Evolutionary conservation across 2,329 filamentous ascomycete genomes (phyloP), one percentile per base, ranked within the genome.

Genomic region (Arthrobotrys iridis): DNA sequence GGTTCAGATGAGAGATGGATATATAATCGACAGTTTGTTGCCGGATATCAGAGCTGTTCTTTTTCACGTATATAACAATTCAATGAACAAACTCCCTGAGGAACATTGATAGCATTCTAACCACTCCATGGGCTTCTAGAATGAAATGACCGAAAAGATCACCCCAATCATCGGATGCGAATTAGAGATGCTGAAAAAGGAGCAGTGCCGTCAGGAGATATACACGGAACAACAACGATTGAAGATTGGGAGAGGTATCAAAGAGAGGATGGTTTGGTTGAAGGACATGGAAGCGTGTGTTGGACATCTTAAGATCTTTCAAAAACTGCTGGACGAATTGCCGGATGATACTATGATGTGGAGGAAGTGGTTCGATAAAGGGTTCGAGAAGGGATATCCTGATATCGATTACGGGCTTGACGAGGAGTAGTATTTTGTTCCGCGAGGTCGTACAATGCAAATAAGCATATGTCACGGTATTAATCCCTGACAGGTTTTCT

Each of bases 261-360:
- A 55, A 18, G 62, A 74, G n/a, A 8, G 70, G 3, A 40, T 13
- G 37, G n/a, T 22, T 20, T 74, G 70, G 70, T 15, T 67, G 11
- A 20, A 57, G 7, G 43, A 57, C n/a, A 22, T 74, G 33, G 35
- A 48, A 5, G 15, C 26, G 2, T 55, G 24, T 24, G 20, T 67
- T 20, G 8, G 4, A 0, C 45, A 74, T 22, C 24, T 67, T 22
- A 26, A 35, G 4, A 58, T 64, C 22, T 67, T 74, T 26, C 55
- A 74, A 22, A 52, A 13, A 13, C 26, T 74, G 8, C 30, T 66
- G 0, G 22, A 20, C 4, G 60, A 74, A 13, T 22, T 74, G 15
- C 70, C 62, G 3, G 70, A 59, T 7, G 62, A 74, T 37, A 15
- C 70, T 2, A 74, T 74, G 70, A 60, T 74, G 60, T 40, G 28